phyloP scores from a whole-genome alignment of 371 early-diverging fungal species.

The Mucor mucedo region DNA sequence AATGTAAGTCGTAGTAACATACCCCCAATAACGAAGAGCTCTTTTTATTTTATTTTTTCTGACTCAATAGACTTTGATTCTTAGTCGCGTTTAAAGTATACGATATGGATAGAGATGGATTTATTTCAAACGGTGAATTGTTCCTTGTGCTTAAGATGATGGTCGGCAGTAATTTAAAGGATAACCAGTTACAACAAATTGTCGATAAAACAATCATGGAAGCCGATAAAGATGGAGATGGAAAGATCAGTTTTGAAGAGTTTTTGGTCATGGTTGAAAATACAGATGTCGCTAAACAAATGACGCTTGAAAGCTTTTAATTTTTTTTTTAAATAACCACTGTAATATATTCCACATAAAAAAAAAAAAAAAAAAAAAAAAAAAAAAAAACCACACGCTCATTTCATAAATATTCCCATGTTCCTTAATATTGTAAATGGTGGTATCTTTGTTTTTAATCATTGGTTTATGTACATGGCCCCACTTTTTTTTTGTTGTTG shows the following conservation, averaged over 20 bases:
- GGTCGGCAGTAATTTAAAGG: constrained; percentile 95
- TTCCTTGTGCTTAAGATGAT: constrained; percentile 97
- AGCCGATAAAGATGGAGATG: constrained; percentile 94
- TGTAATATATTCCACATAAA: not conserved
- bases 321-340: not conserved
- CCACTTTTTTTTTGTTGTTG: not conserved
- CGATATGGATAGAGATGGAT: constrained; percentile 98
- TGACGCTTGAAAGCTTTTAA: constrained; percentile 84
- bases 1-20: constrained; percentile 57
- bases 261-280: constrained; percentile 90
- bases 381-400: not conserved
- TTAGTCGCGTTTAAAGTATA: constrained; percentile 98
- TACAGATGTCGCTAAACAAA: constrained; percentile 93
- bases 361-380: not conserved
- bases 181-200: constrained; percentile 96
- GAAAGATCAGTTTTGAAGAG: constrained; percentile 95
- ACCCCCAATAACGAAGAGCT: not conserved
- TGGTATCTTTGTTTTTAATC: not conserved
- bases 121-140: constrained; percentile 96
- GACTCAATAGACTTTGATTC: not conserved
- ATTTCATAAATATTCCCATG: not conserved
- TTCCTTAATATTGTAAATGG: not conserved
- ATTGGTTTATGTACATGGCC: too few species aligned
- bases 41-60: too few species aligned
- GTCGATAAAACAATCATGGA: constrained; percentile 99